phyloP scores from a whole-genome alignment of 306 rosid species.

The Canavalia ensiformis region DNA sequence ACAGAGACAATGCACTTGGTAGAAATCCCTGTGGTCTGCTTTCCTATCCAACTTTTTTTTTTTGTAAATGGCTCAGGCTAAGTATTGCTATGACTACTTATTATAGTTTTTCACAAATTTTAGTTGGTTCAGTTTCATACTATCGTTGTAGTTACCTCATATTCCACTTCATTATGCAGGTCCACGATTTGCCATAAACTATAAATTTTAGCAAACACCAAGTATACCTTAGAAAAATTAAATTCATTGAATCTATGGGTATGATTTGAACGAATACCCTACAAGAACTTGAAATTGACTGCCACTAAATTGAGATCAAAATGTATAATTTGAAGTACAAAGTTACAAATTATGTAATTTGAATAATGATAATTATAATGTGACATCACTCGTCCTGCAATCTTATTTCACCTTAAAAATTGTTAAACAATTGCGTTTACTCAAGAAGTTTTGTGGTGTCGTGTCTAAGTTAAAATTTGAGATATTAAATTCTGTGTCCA shows the following conservation, averaged over 20 bases:
- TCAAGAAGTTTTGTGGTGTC: background rate
- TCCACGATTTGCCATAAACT: background rate
- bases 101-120: background rate
- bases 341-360: background rate
- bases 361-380: background rate
- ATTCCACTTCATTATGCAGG: conserved; percentile 23
- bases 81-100: conserved; percentile 7
- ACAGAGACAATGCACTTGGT: background rate
- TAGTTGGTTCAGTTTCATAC: conserved; percentile 12
- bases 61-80: conserved; percentile 12
- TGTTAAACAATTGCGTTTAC: background rate
- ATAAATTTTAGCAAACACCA: background rate
- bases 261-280: conserved; percentile 31
- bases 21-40: background rate
- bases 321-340: background rate
- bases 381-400: background rate
- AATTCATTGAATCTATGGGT: conserved; percentile 12
- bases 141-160: conserved; percentile 1
- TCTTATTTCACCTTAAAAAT: conserved; percentile 4
- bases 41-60: conserved; percentile 11
- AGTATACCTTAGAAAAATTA: background rate
- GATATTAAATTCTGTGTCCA: no score
- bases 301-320: conserved; percentile 15
- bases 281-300: conserved; percentile 20
- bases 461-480: no score